Base-by-base conservation (phyloP, 176 grass and related monocot genomes). In the Tuctoria greenei region DNA sequence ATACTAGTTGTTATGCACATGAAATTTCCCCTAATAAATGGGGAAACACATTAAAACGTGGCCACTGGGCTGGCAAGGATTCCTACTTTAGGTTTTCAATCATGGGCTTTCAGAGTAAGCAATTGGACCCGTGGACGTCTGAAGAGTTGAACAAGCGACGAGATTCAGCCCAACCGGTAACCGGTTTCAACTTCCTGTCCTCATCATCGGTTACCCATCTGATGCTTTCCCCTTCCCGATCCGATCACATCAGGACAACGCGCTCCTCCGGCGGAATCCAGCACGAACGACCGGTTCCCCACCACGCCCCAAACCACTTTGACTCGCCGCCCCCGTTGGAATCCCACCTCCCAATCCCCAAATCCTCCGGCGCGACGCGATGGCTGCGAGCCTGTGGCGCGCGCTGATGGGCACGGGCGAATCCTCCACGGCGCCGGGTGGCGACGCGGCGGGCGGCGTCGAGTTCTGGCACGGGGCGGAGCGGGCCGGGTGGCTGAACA, bases 401-500 rank as follows among this genome's bases (percentile, higher is more conserved):
- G 77, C 91, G 24, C 76, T 92, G 51, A 81, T 94, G 64, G 83
- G 74, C 15, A 57, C 73, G 6, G 41, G 78, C 23, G 77, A 27
- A 8, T 70, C 74, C 28, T 73, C 79, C 8, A 31, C 58, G 35
- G 61, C 82, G 2, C 43, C 44, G 17, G 47, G 60, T 20, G 62
- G 62, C 37, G 84, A 81, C 43, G 86, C 81, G 20, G 58, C 37
- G 61, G 88, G 77, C 18, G 91, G 91, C 71, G 77, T 98, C 27
- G 91, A 93, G 59, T 98, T 98, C 95, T 98, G 95, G 95, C 86
- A 84, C 67, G 86, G 77, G 1, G 79, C 86, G 35, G 90, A 97
- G 81, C 88, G 90, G 25, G 6, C 69, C 6, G 93, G 93, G 47
- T 97, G 93, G 93, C 85, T 97, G 35, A 97, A 79, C 38, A 97